These are phyloP conservation scores for Termitomyces sp. DNA, from an alignment of 768 basidiomycete genomes.

Conservation along the genomic window DNA sequence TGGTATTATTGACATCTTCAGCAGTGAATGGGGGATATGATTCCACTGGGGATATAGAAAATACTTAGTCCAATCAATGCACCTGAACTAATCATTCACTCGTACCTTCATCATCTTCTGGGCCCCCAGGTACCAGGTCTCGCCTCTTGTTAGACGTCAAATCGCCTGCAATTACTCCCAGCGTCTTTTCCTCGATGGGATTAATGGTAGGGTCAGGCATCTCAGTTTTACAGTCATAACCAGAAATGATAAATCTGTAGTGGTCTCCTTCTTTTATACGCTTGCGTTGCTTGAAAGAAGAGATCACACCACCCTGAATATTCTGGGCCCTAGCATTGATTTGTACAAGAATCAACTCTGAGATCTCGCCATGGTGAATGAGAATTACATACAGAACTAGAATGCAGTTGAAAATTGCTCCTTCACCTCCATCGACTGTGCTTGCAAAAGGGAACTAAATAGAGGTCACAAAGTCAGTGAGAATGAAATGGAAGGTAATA, in stretches of 20 bases:
- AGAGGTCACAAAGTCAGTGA: background rate
- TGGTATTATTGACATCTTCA: slow-evolving; percentile 6
- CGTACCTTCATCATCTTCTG: slow-evolving; percentile 4
- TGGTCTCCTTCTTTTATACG: background rate
- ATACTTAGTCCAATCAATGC: background rate
- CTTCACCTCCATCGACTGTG: slow-evolving; percentile 10
- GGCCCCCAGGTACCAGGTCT: slow-evolving; percentile 7
- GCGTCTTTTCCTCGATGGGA: background rate
- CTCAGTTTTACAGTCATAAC: slow-evolving; percentile 6
- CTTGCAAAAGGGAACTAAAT: slow-evolving; percentile 13
- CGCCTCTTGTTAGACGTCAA: background rate
- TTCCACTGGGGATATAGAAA: background rate
- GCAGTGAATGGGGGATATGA: slow-evolving; percentile 11
- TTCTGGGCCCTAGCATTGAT: slow-evolving; percentile 7
- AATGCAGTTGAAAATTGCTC: slow-evolving; percentile 10
- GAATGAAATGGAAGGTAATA: background rate
- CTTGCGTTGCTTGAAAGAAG: slow-evolving; percentile 6
- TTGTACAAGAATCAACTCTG: background rate
- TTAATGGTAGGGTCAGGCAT: background rate
- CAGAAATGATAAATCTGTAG: slow-evolving; percentile 5
- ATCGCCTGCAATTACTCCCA: background rate
- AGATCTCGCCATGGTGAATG: background rate
- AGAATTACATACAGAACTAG: slow-evolving; percentile 1
- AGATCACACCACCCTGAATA: slow-evolving; percentile 12
- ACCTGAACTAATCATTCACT: background rate